Evolutionary conservation across 2,329 filamentous ascomycete species (phyloP).

Genomic region (Escovopsis sp.): DNA sequence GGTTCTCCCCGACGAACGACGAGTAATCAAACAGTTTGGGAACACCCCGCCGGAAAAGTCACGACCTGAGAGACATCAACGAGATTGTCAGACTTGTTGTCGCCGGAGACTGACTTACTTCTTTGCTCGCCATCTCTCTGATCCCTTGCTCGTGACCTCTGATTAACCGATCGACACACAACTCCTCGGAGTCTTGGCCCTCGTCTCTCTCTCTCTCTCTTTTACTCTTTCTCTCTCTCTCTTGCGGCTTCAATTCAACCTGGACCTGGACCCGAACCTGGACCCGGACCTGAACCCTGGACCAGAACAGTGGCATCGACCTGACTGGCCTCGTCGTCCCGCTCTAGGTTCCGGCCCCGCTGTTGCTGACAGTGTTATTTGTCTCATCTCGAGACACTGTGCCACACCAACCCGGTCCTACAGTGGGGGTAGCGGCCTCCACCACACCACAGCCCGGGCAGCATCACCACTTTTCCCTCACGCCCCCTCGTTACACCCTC

Average conservation of each 20-base stretch:
- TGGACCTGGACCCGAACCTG: not conserved
- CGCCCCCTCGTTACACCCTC: slow-evolving; percentile 1
- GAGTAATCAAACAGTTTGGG: slow-evolving; percentile 17
- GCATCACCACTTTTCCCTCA: not conserved
- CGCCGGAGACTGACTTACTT: slow-evolving; percentile 4
- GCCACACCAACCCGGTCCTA: not conserved
- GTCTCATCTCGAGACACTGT: slow-evolving; percentile 1
- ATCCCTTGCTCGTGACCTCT: too few species aligned
- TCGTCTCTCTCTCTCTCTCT: slow-evolving; percentile 5
- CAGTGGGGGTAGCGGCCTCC: too few species aligned
- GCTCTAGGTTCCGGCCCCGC: slow-evolving; percentile 14
- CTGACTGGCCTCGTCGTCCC: slow-evolving; percentile 12
- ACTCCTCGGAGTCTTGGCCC: slow-evolving; percentile 1
- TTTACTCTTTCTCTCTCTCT: too few species aligned
- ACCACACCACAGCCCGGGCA: slow-evolving; percentile 6
- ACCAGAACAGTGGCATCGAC: slow-evolving; percentile 3
- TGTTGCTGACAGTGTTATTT: slow-evolving; percentile 1
- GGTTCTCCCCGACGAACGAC: slow-evolving; percentile 10
- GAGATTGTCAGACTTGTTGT: not conserved
- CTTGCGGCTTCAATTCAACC: too few species aligned
- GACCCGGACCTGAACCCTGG: slow-evolving; percentile 11
- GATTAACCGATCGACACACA: not conserved
- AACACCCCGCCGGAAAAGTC: not conserved
- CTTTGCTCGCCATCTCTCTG: too few species aligned
- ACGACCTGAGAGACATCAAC: not conserved